A percentile compares a stretch with the other conserved stretches of the same genome.
Evolutionary conservation across 1,284 basidiomycete species (phyloP).

Genomic region (Microbotryomycetes sp.): DNA sequence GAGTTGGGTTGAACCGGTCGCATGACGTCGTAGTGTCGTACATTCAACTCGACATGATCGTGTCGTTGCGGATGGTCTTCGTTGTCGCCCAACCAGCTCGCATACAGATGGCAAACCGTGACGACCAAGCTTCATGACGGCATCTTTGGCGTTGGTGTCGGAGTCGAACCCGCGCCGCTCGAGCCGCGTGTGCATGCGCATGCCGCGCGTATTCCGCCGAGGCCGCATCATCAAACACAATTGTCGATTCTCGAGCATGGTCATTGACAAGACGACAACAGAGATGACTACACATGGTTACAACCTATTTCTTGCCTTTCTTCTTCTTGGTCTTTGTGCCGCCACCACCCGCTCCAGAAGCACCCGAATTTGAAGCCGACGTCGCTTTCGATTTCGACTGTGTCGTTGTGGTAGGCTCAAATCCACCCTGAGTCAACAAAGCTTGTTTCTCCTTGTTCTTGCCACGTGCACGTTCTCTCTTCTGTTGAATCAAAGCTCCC

Average conservation of each 20-base stretch:
- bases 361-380: slow-evolving; percentile 23
- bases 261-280: too few relatives aligned
- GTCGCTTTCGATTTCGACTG: slow-evolving; percentile 15
- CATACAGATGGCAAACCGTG: not conserved
- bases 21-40: not conserved
- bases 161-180: too few relatives aligned
- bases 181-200: too few relatives aligned
- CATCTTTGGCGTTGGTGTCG: not conserved
- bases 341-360: not conserved
- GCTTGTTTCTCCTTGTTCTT: slow-evolving; percentile 25
- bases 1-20: slow-evolving; percentile 12
- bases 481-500: slow-evolving; percentile 37
- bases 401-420: not conserved
- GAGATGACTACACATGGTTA: too few relatives aligned
- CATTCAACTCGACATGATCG: not conserved
- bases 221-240: too few relatives aligned
- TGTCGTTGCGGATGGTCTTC: not conserved
- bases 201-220: too few relatives aligned
- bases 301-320: slow-evolving; percentile 19
- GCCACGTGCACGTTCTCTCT: slow-evolving; percentile 37
- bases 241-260: too few relatives aligned
- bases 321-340: slow-evolving; percentile 22
- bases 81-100: not conserved
- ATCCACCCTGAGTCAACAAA: slow-evolving; percentile 28
- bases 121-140: too few relatives aligned